Evolutionary conservation across 2,329 filamentous ascomycete species (phyloP).

Genomic region (Fusarium buharicum): DNA sequence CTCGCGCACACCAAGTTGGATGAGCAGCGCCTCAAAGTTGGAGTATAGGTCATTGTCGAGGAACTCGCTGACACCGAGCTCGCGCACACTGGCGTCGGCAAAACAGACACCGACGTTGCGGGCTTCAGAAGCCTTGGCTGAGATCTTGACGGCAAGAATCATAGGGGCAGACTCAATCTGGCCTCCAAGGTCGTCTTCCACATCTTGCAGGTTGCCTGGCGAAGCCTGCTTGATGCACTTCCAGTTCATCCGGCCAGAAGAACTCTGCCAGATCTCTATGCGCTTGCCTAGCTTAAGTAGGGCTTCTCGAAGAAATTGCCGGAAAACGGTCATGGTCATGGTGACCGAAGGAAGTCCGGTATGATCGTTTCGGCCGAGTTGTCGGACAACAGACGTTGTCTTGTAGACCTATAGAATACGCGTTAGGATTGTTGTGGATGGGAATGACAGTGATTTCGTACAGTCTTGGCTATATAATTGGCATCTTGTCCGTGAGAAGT

Average conservation of each 20-base stretch:
- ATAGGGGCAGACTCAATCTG: constrained; percentile 91
- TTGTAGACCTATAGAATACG: constrained; percentile 81
- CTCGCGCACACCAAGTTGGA: constrained; percentile 95
- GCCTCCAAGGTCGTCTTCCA: constrained; percentile 92
- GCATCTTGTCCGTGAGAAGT: constrained; percentile 92
- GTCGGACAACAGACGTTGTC: constrained; percentile 93
- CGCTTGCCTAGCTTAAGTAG: constrained; percentile 91
- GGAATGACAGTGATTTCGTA: constrained; percentile 46
- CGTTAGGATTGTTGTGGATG: constrained; percentile 1
- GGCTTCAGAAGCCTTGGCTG: constrained; percentile 85
- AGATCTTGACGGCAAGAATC: constrained; percentile 93
- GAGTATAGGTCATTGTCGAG: constrained; percentile 99
- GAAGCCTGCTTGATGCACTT: constrained; percentile 92
- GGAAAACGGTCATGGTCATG: constrained; percentile 93
- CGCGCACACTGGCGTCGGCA: constrained; percentile 93
- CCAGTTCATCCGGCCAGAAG: constrained; percentile 85
- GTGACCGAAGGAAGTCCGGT: constrained; percentile 93
- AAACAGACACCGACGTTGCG: constrained; percentile 95
- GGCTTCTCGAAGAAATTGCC: constrained; percentile 93
- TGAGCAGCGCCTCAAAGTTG: constrained; percentile 95
- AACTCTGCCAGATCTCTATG: constrained; percentile 87
- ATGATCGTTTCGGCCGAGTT: constrained; percentile 84
- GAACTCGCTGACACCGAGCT: constrained; percentile 96
- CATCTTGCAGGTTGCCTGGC: constrained; percentile 94
- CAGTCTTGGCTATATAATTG: constrained; percentile 81